phyloP scores from a whole-genome alignment of 2,329 filamentous ascomycete genomes.

The Xylariaceae sp. region DNA sequence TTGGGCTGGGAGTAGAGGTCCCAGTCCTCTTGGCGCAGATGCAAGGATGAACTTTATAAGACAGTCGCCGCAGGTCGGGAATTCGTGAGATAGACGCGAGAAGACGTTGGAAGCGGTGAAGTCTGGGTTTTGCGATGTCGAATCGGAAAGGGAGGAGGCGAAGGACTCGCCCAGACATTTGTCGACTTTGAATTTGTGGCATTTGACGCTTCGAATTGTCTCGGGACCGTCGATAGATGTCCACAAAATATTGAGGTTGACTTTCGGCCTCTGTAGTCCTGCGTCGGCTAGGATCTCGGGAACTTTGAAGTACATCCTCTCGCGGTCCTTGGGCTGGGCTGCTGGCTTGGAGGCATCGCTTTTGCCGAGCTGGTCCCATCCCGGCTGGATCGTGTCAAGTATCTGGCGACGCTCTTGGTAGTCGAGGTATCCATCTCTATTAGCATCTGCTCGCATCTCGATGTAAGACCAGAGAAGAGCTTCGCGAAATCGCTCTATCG shows the following conservation, averaged over 20 bases:
- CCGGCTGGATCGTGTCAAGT: constrained; percentile 36
- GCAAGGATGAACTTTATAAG: constrained; percentile 40
- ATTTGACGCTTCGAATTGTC: constrained; percentile 39
- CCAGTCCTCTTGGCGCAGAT: not conserved
- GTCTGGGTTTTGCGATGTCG: constrained; percentile 32
- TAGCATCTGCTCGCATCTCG: constrained; percentile 36
- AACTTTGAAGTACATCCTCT: constrained; percentile 39
- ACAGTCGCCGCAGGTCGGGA: constrained; percentile 41
- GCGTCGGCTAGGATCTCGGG: constrained; percentile 34
- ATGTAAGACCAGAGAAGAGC: constrained; percentile 43
- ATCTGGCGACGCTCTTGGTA: constrained; percentile 39
- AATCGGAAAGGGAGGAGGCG: constrained; percentile 35
- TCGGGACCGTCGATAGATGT: constrained; percentile 41
- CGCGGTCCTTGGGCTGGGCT: constrained; percentile 30
- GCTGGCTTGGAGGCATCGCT: constrained; percentile 31
- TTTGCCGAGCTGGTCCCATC: constrained; percentile 23
- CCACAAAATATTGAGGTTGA: constrained; percentile 41
- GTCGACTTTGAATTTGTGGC: constrained; percentile 39
- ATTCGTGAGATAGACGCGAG: constrained; percentile 36
- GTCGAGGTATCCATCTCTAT: constrained; percentile 39
- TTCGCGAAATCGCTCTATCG: constrained; percentile 42
- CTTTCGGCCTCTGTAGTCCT: constrained; percentile 38
- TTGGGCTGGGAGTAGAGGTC: constrained; percentile 22
- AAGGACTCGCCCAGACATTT: constrained; percentile 43
- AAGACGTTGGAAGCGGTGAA: constrained; percentile 40